Base-by-base conservation (phyloP, 345 rosid species). In the Eucalyptus pauciflora region DNA sequence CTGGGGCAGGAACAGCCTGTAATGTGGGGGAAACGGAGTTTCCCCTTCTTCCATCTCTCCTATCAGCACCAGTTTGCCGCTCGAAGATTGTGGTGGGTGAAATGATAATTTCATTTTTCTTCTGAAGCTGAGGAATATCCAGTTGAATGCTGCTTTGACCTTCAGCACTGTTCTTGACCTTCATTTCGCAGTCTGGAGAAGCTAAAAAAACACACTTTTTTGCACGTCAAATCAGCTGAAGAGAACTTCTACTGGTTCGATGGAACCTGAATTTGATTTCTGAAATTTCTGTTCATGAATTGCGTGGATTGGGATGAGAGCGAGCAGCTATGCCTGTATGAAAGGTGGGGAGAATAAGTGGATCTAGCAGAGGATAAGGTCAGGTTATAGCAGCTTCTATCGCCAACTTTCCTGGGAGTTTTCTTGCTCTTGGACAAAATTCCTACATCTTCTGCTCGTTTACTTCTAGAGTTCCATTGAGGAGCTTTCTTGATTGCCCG, bases 81-180 rank as follows among this genome's bases (percentile, higher is more conserved):
- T 14, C 79, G 16, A 67, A 16, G 79, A 16, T 67, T 67, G 79
- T 67, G 22, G 79, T 10, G 24, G 80, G 12, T 16, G 80, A 31
- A 69, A 69, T 17, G 12, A 17, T 13, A 43, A 3, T 31, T 3
- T 33, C 80, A 13, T 69, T 14, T 16, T 69, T 33, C 13, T 31
- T 17, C 80, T 69, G 43, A 16, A 69, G 43, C 24, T 31, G 80
- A 69, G 80, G 80, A 69, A 69, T 17, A 17, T 69, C 94, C 91
- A 1, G 96, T 41, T 94, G 96, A 7, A 96, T 93, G 86, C 94
- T 89, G 89, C 94, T 97, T 33, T 96, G 98, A 16, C 96, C 95
- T 92, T 95, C 96, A 9, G 95, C 96, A 45, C 96, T 93, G 90
- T 33, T 33, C 37, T 33, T 33, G 37, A 33, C 37, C 37, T 33